Evolutionary conservation across 169 alveolate species (phyloP).

Genomic region (Theileria luwenshuni): DNA sequence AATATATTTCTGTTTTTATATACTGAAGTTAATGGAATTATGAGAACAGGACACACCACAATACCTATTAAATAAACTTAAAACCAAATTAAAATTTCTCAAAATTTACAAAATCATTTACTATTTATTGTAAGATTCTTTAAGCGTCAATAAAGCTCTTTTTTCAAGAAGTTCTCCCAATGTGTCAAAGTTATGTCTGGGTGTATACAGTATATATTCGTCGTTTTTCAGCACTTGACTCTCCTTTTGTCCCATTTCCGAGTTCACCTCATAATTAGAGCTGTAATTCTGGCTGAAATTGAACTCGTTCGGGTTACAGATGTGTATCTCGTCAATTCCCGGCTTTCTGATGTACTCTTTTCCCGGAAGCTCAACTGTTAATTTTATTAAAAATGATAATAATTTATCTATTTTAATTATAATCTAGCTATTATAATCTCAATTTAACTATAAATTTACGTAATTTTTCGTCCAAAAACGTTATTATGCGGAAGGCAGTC

Average conservation of each 20-base stretch:
- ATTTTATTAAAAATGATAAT: background rate
- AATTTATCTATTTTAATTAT: background rate
- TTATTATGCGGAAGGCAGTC: conserved; percentile 86
- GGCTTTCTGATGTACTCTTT: conserved; percentile 28
- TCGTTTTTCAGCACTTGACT: conserved; percentile 16
- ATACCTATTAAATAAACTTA: too few relatives aligned
- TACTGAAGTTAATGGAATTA: background rate
- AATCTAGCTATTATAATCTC: background rate
- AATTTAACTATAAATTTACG: conserved; percentile 29
- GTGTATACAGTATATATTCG: conserved; percentile 58
- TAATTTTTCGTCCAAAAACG: conserved; percentile 82
- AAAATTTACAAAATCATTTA: too few relatives aligned
- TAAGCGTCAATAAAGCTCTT: conserved; percentile 11
- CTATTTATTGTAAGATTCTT: background rate
- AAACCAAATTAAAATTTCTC: too few relatives aligned
- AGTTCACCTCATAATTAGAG: too few relatives aligned
- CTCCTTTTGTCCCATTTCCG: too few relatives aligned
- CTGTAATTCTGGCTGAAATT: background rate
- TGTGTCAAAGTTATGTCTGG: conserved; percentile 46
- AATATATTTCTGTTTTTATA: background rate
- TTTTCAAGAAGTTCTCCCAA: conserved; percentile 37
- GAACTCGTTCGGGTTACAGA: conserved; percentile 34
- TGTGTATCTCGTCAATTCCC: conserved; percentile 59
- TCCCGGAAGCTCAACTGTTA: background rate
- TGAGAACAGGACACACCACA: background rate